These are phyloP conservation scores for Tetrahymena malaccensis DNA, from an alignment of 73 alveolate species.

Conservation along the genomic window DNA sequence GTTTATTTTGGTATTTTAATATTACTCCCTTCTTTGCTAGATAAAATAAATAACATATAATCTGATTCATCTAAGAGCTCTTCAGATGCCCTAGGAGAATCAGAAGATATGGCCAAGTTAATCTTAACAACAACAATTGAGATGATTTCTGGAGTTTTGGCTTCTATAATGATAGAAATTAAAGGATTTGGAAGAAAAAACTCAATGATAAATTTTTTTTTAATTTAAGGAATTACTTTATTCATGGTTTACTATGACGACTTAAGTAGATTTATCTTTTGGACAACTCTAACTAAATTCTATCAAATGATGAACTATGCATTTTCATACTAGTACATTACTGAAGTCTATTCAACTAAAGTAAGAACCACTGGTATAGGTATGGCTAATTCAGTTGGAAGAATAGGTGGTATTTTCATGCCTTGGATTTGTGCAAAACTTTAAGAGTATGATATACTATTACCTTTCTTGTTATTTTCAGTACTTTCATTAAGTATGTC, in stretches of 20 bases:
- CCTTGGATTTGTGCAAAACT: conserved; percentile 25
- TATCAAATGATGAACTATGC: conserved; percentile 23
- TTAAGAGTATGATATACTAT: neutral
- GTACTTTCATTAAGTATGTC: conserved; percentile 3
- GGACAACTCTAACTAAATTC: conserved; percentile 30
- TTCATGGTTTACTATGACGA: conserved; percentile 10
- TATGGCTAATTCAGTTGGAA: conserved; percentile 22
- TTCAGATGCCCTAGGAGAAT: conserved; percentile 3
- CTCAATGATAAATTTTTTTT: conserved; percentile 17
- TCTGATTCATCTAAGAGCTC: neutral
- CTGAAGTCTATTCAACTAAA: conserved; percentile 36
- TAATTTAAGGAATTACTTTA: conserved; percentile 8
- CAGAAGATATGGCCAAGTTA: neutral
- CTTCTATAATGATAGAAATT: conserved; percentile 28
- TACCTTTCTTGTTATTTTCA: conserved; percentile 26
- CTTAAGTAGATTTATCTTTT: conserved; percentile 16
- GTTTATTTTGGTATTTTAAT: conserved; percentile 24
- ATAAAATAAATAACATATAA: neutral
- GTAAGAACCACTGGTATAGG: conserved; percentile 37
- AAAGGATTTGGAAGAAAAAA: conserved; percentile 39
- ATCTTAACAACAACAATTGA: neutral
- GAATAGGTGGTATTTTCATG: conserved; percentile 36
- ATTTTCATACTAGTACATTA: conserved; percentile 16
- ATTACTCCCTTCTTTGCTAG: conserved; percentile 14
- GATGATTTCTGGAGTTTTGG: conserved; percentile 21